phyloP scores from a whole-genome alignment of 257 asterid genomes.

The Phtheirospermum japonicum region DNA sequence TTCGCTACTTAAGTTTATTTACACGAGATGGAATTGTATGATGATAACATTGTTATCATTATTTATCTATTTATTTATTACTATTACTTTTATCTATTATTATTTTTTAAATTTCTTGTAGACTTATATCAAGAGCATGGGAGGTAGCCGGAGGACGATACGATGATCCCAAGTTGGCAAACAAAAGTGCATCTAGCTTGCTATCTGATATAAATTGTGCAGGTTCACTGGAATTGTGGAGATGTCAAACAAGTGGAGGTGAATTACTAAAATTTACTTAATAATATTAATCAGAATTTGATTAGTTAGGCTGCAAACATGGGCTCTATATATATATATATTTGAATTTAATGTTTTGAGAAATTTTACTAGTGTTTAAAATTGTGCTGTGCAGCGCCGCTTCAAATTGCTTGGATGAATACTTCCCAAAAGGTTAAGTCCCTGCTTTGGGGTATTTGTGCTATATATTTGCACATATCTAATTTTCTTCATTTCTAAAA shows the following conservation, averaged over 20 bases:
- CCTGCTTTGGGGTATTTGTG: slow-evolving; percentile 15
- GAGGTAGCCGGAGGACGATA: slow-evolving; percentile 73
- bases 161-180: slow-evolving; percentile 56
- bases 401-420: slow-evolving; percentile 64
- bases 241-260: slow-evolving; percentile 80
- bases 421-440: slow-evolving; percentile 56
- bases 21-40: no score
- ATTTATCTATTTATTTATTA: no score
- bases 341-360: background rate
- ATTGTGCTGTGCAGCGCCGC: slow-evolving; percentile 49
- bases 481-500: background rate
- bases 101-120: slow-evolving; percentile 24
- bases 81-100: no score
- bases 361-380: slow-evolving; percentile 22
- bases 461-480: background rate
- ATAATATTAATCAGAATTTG: background rate
- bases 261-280: slow-evolving; percentile 15
- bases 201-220: slow-evolving; percentile 41
- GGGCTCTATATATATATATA: background rate
- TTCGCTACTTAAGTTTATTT: no score
- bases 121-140: slow-evolving; percentile 84
- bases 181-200: slow-evolving; percentile 58
- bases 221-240: slow-evolving; percentile 60
- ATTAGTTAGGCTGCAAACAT: background rate
- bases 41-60: no score